Evolutionary conservation across 306 rosid genomes (phyloP), one percentile per base, ranked within the genome.

Genomic region (Quercus dentata): DNA sequence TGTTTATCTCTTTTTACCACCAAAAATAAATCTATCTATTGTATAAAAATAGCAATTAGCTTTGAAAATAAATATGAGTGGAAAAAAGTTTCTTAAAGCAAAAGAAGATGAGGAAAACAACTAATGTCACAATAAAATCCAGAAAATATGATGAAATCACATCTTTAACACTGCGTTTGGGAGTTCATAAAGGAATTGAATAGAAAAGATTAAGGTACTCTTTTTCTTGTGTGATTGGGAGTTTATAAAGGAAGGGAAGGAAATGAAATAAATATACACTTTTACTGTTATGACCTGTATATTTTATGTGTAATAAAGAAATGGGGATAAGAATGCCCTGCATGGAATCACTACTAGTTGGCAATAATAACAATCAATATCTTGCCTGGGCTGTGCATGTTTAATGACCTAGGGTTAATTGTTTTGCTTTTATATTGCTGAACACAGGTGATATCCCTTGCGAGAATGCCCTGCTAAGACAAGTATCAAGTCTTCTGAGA

Each of bases 401-500:
- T n/a, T 61, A 52, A 84, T 78, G 74, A 44, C 67, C 69, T 30
- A n/a, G 65, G 73, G 69, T n/a, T 71, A 41, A 62, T 41, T 73
- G 52, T 49, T 27, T 67, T 75, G 31, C 61, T 56, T 30, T 56
- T 57, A 73, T 61, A 58, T 73, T 49, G 67, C 52, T 63, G 46
- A 76, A 49, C 33, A 62, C 87, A 94, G 99, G 97, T 68, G 97
- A 91, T 41, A 86, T 95, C 74, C 97, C 94, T 67, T 86, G 95
- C 58, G 99, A 93, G 75, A 90, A 88, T 87, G 91, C 99, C 27
- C 87, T 95, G 79, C 77, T 95, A 74, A 88, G 99, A 86, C 99
- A 95, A 85, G 98, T 93, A 55, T 91, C 98, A 17, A 90, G 98
- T 88, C 95, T 95, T 76, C 83, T 95, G 70, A 87, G 98, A 90